Evolutionary conservation across 2,329 filamentous ascomycete species (phyloP).

Genomic region (Neonectria neomacrospora): DNA sequence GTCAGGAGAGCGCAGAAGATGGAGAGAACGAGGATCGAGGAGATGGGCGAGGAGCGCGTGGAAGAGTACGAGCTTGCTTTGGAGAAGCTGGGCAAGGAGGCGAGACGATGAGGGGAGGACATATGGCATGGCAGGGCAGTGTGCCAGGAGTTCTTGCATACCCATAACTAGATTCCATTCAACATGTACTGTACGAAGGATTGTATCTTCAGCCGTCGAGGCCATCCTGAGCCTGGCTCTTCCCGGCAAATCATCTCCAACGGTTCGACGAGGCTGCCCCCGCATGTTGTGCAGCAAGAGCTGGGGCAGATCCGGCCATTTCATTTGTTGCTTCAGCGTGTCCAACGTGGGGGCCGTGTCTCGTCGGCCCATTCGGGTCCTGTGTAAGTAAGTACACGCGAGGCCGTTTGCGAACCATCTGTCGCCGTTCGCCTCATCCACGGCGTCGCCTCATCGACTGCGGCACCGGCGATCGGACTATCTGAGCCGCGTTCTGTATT

Average conservation of each 20-base stretch:
- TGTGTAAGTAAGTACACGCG: not conserved
- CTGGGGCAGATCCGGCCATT: not conserved
- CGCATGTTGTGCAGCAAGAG: slow-evolving; percentile 11
- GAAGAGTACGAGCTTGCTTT: slow-evolving; percentile 67
- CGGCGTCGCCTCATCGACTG: not conserved
- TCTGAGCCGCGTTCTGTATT: slow-evolving; percentile 30
- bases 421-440: not conserved
- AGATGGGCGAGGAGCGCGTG: slow-evolving; percentile 61
- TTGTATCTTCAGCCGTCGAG: not conserved
- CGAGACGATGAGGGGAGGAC: slow-evolving; percentile 47
- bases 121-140: slow-evolving; percentile 16
- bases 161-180: slow-evolving; percentile 20
- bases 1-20: slow-evolving; percentile 58
- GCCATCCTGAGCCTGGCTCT: not conserved
- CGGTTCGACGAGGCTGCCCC: slow-evolving; percentile 5
- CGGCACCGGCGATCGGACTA: not conserved
- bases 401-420: slow-evolving; percentile 18
- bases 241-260: slow-evolving; percentile 3
- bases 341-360: slow-evolving; percentile 3
- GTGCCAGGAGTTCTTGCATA: slow-evolving; percentile 31
- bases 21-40: slow-evolving; percentile 58
- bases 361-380: slow-evolving; percentile 7
- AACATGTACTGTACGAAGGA: not conserved
- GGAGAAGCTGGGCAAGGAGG: slow-evolving; percentile 70
- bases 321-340: slow-evolving; percentile 1